phyloP scores from a whole-genome alignment of 2,329 filamentous ascomycete genomes.

The Leptographium galeiforme region DNA sequence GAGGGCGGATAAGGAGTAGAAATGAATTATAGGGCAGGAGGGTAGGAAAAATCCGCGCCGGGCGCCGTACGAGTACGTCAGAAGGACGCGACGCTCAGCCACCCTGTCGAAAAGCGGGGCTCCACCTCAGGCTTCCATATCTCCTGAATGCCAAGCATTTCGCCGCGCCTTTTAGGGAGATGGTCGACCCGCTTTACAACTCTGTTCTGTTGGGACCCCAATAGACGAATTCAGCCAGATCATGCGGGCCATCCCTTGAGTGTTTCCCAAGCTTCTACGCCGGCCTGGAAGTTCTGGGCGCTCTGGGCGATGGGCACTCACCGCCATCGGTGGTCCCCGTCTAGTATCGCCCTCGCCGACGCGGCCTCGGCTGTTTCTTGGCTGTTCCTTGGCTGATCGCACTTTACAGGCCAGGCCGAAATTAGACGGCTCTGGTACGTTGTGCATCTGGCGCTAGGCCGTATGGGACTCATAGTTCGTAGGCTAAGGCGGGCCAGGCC shows the following conservation, averaged over 20 bases:
- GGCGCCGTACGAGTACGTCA: background rate
- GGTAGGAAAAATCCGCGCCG: background rate
- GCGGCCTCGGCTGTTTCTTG: no score
- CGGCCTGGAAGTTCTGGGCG: no score
- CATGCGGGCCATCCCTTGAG: no score
- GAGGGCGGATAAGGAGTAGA: background rate
- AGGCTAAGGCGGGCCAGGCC: background rate
- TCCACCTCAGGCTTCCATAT: background rate
- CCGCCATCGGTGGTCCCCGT: no score
- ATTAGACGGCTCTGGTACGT: background rate
- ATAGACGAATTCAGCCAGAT: no score
- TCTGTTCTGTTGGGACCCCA: no score
- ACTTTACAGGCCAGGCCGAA: background rate
- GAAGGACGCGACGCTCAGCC: background rate
- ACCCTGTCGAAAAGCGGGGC: background rate
- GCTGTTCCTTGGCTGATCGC: no score
- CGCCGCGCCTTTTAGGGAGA: background rate
- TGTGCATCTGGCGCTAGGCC: background rate
- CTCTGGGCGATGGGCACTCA: no score
- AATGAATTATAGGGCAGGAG: background rate
- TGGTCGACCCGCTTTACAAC: background rate
- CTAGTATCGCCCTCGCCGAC: no score
- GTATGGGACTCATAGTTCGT: background rate
- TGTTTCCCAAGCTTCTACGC: no score
- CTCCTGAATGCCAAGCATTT: slow-evolving; percentile 1